phyloP scores from a whole-genome alignment of 208 protist species.

The Trypanosoma scelopori region DNA sequence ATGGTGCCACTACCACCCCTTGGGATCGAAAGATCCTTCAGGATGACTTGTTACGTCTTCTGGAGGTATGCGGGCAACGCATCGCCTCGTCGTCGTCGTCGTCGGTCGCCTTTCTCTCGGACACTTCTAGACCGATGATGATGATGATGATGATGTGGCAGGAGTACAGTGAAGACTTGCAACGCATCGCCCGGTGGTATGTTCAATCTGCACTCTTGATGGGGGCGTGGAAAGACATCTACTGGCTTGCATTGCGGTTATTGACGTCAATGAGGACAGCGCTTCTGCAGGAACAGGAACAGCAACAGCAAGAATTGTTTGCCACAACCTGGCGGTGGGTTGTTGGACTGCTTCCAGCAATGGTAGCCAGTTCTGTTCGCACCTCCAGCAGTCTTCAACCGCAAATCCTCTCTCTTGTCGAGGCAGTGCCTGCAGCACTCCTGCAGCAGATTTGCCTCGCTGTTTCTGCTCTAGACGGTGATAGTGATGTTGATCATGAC shows the following conservation, averaged over 20 bases:
- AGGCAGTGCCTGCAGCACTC: not conserved
- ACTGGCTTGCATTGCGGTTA: slow-evolving; percentile 27
- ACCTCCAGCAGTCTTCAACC: slow-evolving; percentile 9
- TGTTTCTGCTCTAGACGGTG: not conserved
- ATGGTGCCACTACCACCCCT: not conserved
- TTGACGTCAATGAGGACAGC: not conserved
- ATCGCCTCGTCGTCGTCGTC: slow-evolving; percentile 8
- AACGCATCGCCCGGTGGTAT: slow-evolving; percentile 2
- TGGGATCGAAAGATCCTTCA: not conserved
- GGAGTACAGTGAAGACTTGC: not conserved
- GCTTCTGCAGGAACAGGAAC: not conserved
- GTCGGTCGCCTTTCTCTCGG: not conserved
- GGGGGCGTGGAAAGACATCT: slow-evolving; percentile 35
- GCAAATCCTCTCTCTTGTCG: slow-evolving; percentile 8
- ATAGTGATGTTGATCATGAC: not conserved
- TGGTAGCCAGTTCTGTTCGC: slow-evolving; percentile 19
- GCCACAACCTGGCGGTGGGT: slow-evolving; percentile 11
- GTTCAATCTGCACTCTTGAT: slow-evolving; percentile 25
- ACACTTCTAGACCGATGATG: too few species aligned
- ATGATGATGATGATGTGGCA: not conserved
- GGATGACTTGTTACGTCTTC: slow-evolving; percentile 9
- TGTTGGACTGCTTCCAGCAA: slow-evolving; percentile 24
- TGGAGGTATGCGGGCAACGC: slow-evolving; percentile 13
- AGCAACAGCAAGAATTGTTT: not conserved
- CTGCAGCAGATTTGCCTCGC: not conserved